Percentiles rank a stretch among this genome's conserved stretches.
Evolutionary conservation across 306 rosid species (phyloP).

Genomic region (Sindora glabra): DNA sequence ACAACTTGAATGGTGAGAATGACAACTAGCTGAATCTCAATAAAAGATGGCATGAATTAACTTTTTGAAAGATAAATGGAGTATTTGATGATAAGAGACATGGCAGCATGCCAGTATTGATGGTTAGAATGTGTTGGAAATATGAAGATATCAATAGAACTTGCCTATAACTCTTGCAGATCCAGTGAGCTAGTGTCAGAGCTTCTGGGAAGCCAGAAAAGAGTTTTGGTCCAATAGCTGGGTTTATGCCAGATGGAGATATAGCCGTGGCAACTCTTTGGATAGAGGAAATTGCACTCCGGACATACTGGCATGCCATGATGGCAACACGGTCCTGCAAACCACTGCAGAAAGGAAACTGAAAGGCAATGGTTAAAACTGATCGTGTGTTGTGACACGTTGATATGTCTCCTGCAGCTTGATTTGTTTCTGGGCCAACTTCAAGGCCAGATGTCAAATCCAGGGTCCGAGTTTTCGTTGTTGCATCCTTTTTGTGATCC

Average conservation of each 20-base stretch:
- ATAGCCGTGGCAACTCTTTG: constrained; percentile 96
- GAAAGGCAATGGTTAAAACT: constrained; percentile 91
- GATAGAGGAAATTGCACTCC: constrained; percentile 77
- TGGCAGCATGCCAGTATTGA: background rate
- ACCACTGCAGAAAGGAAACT: constrained; percentile 77
- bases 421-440: constrained; percentile 51
- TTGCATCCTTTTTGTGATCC: constrained; percentile 66
- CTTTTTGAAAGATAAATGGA: no score
- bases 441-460: constrained; percentile 92
- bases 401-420: constrained; percentile 39
- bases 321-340: constrained; percentile 70
- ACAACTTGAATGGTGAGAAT: background rate
- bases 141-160: background rate
- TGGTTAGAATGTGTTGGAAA: background rate
- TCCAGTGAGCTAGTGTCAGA: constrained; percentile 79
- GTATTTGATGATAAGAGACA: no score
- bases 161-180: constrained; percentile 87
- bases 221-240: constrained; percentile 56
- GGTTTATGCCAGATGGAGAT: constrained; percentile 69
- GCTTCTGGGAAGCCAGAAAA: constrained; percentile 88
- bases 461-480: constrained; percentile 54
- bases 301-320: constrained; percentile 91
- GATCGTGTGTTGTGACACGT: constrained; percentile 66
- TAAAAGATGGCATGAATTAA: background rate
- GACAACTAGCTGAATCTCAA: no score